Base-by-base conservation (phyloP, 352 stramenopile genomes). In the Pythium angustatum region DNA sequence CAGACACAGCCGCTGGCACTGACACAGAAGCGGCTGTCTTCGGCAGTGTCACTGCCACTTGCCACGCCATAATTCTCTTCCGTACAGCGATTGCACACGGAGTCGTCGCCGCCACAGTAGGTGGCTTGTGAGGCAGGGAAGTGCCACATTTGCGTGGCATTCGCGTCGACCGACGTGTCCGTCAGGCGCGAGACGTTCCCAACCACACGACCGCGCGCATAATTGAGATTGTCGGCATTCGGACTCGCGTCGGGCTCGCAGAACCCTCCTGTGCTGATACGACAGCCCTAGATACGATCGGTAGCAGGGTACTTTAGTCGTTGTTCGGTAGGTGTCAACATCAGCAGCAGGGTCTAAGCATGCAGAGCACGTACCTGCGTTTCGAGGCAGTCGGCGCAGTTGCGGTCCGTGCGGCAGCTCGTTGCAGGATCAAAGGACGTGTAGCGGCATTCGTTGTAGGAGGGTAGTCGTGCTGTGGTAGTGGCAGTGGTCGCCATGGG, bases 21-120 rank as follows among this genome's bases (percentile, higher is more conserved):
- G 8, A 68, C 52, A 33, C 61, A 68, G 45, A 58, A 68, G 22
- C 51, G 61, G 52, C 61, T 68, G 52, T 68, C 61, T 19, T 27
- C 14, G 12, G n/a, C 34, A 15, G 17, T 5, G 40, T 41, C 38
- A 8, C n/a, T 21, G 41, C n/a, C 19, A n/a, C n/a, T n/a, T n/a
- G n/a, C n/a, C 0, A 50, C 15, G 22, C 51, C 48, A 34, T 52
- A 68, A 2, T 52, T 62, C 3, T 14, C 33, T 10, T 62, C 15
- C 51, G 14, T 51, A 19, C 61, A 68, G 5, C 24, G 41, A 19
- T 55, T 21, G 31, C 61, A 68, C n/a, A 52, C 27, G 12, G 52
- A 17, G 52, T 68, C 61, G 21, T 50, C 19, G 30, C 21, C 14
- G 21, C 17, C 21, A 19, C 61, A 68, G 52, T 68, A 68, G 19